These are phyloP conservation scores for Lodderomyces oxycetoniae DNA, from an alignment of 1,139 yeast genomes.

Conservation along the genomic window DNA sequence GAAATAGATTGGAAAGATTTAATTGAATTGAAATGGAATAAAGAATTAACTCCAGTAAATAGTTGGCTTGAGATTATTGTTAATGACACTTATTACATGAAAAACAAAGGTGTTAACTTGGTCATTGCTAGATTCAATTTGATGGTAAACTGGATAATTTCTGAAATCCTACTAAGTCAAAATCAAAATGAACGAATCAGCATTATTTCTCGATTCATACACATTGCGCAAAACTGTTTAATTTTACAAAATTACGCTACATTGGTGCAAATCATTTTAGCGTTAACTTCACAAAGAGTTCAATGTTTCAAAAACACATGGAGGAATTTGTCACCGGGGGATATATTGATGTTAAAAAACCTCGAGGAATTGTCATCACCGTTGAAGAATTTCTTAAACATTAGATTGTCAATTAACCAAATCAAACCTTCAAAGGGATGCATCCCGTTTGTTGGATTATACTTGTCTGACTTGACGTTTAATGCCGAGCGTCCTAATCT, in stretches of 20 bases:
- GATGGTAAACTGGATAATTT: slow-evolving; percentile 88
- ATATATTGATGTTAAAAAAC: slow-evolving; percentile 59
- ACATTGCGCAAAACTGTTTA: slow-evolving; percentile 72
- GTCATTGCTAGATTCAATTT: slow-evolving; percentile 86
- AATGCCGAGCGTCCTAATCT: slow-evolving; percentile 67
- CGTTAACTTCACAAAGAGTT: slow-evolving; percentile 69
- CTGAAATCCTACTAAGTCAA: slow-evolving; percentile 74
- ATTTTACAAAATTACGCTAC: slow-evolving; percentile 79
- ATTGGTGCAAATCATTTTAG: slow-evolving; percentile 79
- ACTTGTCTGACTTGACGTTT: slow-evolving; percentile 74
- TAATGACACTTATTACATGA: slow-evolving; percentile 47
- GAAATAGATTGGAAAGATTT: slow-evolving; percentile 93
- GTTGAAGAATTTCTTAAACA: slow-evolving; percentile 56
- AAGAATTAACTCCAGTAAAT: slow-evolving; percentile 62
- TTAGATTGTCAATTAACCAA: slow-evolving; percentile 59
- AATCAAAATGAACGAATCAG: slow-evolving; percentile 54
- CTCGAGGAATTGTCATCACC: slow-evolving; percentile 63
- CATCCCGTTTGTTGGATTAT: slow-evolving; percentile 85
- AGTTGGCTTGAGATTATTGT: slow-evolving; percentile 82
- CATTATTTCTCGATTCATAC: slow-evolving; percentile 75
- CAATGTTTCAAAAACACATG: slow-evolving; percentile 67
- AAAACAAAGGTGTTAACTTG: slow-evolving; percentile 68
- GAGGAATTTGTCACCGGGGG: slow-evolving; percentile 55
- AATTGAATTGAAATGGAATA: slow-evolving; percentile 71
- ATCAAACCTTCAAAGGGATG: slow-evolving; percentile 73